Evolutionary conservation across 2,329 filamentous ascomycete species (phyloP).

Genomic region (Byssochlamys sp.): DNA sequence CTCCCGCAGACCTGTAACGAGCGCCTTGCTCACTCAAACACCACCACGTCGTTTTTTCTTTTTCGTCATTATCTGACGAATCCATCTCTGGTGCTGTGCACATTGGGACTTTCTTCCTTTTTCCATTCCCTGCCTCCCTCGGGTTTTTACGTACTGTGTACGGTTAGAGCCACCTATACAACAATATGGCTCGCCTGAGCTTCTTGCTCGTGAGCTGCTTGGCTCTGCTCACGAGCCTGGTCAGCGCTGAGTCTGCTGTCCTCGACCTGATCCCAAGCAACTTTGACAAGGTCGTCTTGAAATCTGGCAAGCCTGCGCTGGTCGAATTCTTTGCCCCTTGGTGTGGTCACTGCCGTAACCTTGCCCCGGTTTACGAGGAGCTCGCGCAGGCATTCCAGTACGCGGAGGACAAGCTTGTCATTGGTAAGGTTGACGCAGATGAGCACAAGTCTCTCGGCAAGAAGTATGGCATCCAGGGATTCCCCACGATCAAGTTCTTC

Average conservation of each 20-base stretch:
- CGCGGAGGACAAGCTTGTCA: slow-evolving; percentile 65
- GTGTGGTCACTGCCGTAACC: slow-evolving; percentile 98
- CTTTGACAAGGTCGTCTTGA: slow-evolving; percentile 81
- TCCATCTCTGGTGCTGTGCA: not conserved
- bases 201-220: slow-evolving; percentile 39
- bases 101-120: not conserved
- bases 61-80: not conserved
- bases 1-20: not conserved
- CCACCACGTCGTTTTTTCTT: slow-evolving; percentile 1
- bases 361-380: slow-evolving; percentile 90
- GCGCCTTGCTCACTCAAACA: not conserved
- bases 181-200: slow-evolving; percentile 38
- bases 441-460: slow-evolving; percentile 74
- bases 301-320: slow-evolving; percentile 87
- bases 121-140: not conserved
- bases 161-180: slow-evolving; percentile 1
- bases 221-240: slow-evolving; percentile 43
- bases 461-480: slow-evolving; percentile 81
- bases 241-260: slow-evolving; percentile 66
- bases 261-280: slow-evolving; percentile 81
- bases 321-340: slow-evolving; percentile 98
- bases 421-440: slow-evolving; percentile 95
- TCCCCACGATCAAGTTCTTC: slow-evolving; percentile 95
- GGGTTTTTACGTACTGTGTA: not conserved
- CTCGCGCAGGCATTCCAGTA: slow-evolving; percentile 65